These are phyloP conservation scores for Heterobasidion irregulare DNA, from an alignment of 1,284 basidiomycete genomes.

Conservation along the genomic window DNA sequence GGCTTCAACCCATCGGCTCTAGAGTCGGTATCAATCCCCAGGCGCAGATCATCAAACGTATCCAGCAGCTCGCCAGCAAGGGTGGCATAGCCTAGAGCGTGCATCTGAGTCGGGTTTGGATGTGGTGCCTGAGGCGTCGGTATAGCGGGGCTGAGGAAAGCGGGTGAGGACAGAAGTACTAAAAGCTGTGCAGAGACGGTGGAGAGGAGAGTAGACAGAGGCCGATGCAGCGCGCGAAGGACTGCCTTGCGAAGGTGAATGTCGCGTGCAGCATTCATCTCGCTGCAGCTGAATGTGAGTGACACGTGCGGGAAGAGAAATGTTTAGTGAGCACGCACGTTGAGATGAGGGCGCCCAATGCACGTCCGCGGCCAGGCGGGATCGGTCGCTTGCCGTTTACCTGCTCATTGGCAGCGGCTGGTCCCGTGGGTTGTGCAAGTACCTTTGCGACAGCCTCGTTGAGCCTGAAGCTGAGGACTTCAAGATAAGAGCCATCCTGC, in stretches of 20 bases:
- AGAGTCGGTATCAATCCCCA: constrained; percentile 51
- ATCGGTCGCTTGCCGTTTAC: constrained; percentile 59
- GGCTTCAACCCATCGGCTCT: constrained; percentile 58
- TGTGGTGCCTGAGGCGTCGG: constrained; percentile 42
- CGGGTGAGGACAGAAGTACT: constrained; percentile 54
- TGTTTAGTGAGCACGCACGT: constrained; percentile 37
- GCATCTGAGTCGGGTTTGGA: constrained; percentile 58
- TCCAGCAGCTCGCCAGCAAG: constrained; percentile 68
- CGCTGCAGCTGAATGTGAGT: constrained; percentile 34
- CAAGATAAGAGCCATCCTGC: constrained; percentile 72
- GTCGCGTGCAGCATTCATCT: constrained; percentile 53
- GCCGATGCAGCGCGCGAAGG: constrained; percentile 63
- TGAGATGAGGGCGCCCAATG: constrained; percentile 57
- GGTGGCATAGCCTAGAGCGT: constrained; percentile 56
- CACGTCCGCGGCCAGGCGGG: constrained; percentile 57
- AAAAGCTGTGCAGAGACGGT: constrained; percentile 61
- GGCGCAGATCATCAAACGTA: constrained; percentile 52
- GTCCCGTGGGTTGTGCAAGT: constrained; percentile 52
- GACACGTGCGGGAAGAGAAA: constrained; percentile 9
- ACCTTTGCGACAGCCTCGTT: constrained; percentile 77
- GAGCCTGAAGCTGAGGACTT: constrained; percentile 64
- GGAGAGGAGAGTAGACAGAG: constrained; percentile 62
- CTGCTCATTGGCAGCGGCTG: constrained; percentile 38
- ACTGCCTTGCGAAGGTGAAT: constrained; percentile 63
- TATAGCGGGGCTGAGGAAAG: constrained; percentile 44